phyloP scores from a whole-genome alignment of 257 asterid species.

The Petunia secreta region DNA sequence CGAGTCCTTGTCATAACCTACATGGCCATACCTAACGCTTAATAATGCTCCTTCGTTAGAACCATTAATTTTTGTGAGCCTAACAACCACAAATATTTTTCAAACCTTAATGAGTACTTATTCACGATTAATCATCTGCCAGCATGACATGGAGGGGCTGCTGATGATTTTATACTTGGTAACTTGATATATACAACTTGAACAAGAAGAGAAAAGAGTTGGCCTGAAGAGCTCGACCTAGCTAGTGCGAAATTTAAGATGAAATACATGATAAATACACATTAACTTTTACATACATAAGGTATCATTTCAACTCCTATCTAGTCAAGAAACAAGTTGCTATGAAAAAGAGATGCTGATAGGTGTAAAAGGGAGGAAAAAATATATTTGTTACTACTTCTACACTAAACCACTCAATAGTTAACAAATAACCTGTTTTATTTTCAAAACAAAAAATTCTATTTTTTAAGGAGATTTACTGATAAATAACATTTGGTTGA shows the following conservation, averaged over 20 bases:
- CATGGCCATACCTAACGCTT: not conserved
- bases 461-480: no score
- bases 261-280: not conserved
- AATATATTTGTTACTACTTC: no score
- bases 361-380: not conserved
- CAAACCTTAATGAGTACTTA: not conserved
- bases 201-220: not conserved
- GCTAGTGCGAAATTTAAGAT: not conserved
- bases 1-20: constrained; percentile 17
- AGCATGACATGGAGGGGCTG: not conserved
- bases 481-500: no score
- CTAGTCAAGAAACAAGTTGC: no score
- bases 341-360: no score
- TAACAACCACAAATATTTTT: constrained; percentile 9
- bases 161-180: not conserved
- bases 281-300: not conserved
- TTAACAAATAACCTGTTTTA: no score
- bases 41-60: constrained; percentile 5
- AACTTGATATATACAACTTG: not conserved
- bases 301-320: not conserved
- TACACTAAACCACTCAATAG: no score
- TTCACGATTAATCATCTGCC: not conserved
- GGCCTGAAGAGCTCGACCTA: not conserved
- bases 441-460: no score
- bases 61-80: not conserved